These are phyloP conservation scores for Limtongia smithiae DNA, from an alignment of 805 yeast genomes.

Conservation along the genomic window DNA sequence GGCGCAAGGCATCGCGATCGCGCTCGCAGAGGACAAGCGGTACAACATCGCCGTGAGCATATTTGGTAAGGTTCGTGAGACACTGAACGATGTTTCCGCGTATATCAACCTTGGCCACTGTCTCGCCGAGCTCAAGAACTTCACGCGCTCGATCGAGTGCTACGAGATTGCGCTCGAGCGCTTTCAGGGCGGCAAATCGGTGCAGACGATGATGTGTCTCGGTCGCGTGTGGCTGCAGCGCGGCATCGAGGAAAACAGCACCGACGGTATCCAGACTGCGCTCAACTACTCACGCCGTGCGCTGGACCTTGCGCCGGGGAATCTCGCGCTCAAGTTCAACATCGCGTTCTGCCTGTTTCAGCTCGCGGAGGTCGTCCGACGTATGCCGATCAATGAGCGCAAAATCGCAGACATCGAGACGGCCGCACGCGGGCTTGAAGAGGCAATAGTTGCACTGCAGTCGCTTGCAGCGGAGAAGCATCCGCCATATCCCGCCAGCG, in stretches of 20 bases:
- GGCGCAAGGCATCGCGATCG: conserved; percentile 94
- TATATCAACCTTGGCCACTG: conserved; percentile 88
- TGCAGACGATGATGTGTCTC: conserved; percentile 63
- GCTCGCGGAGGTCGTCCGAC: conserved; percentile 75
- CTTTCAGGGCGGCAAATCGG: conserved; percentile 56
- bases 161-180: conserved; percentile 76
- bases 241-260: conserved; percentile 63
- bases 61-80: conserved; percentile 83
- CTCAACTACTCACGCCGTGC: conserved; percentile 63
- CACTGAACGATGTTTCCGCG: conserved; percentile 77
- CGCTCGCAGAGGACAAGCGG: conserved; percentile 69
- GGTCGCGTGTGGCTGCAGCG: conserved; percentile 88
- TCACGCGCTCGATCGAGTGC: conserved; percentile 74
- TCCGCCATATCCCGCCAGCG: conserved; percentile 77
- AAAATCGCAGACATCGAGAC: conserved; percentile 56
- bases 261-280: conserved; percentile 58
- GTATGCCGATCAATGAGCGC: conserved; percentile 57
- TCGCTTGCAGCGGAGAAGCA: conserved; percentile 55
- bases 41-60: conserved; percentile 75
- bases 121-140: conserved; percentile 75
- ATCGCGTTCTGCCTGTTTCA: conserved; percentile 81
- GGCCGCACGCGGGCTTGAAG: conserved; percentile 54
- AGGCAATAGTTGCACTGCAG: conserved; percentile 58
- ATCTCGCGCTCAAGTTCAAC: conserved; percentile 63
- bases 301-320: conserved; percentile 40